Percentiles rank a stretch among this genome's conserved stretches.
Evolutionary conservation across 805 yeast species (phyloP).

Genomic region (Kuraishia floccosa): DNA sequence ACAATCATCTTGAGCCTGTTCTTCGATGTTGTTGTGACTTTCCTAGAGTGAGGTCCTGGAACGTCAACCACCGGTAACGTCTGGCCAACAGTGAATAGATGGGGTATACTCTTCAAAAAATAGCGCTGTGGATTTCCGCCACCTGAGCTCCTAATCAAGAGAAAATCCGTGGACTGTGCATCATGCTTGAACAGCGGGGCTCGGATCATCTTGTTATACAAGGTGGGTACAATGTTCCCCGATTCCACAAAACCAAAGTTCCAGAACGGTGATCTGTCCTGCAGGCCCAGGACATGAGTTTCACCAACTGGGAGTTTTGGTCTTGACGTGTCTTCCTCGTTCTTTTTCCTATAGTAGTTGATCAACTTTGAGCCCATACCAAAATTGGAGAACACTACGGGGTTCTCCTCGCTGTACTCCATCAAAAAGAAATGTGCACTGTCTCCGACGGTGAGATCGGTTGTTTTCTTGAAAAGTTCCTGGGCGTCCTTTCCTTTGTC

Average conservation of each 20-base stretch:
- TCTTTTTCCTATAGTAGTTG: slow-evolving; percentile 81
- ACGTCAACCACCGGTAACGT: slow-evolving; percentile 87
- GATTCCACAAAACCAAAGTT: slow-evolving; percentile 94
- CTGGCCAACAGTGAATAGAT: slow-evolving; percentile 83
- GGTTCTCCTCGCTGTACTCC: slow-evolving; percentile 88
- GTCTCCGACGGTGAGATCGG: slow-evolving; percentile 79
- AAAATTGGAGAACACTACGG: slow-evolving; percentile 70
- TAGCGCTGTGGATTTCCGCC: slow-evolving; percentile 58
- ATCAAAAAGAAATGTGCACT: slow-evolving; percentile 63
- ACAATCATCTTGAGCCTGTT: slow-evolving; percentile 91
- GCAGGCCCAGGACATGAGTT: slow-evolving; percentile 91
- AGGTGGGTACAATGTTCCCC: slow-evolving; percentile 87
- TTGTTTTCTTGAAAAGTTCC: slow-evolving; percentile 59
- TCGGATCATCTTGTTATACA: slow-evolving; percentile 82
- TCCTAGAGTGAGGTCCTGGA: slow-evolving; percentile 96
- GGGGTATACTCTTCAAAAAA: slow-evolving; percentile 57
- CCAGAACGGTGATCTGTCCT: slow-evolving; percentile 97
- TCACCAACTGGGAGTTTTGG: slow-evolving; percentile 90
- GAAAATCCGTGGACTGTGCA: slow-evolving; percentile 64
- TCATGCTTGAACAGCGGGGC: slow-evolving; percentile 94
- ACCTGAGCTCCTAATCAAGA: slow-evolving; percentile 71
- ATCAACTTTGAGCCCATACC: slow-evolving; percentile 95
- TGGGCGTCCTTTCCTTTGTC: slow-evolving; percentile 76
- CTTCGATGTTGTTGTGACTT: slow-evolving; percentile 86
- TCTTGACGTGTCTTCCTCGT: slow-evolving; percentile 70